These are phyloP conservation scores for Gossypium bickii DNA, from an alignment of 345 rosid genomes.

Conservation along the genomic window DNA sequence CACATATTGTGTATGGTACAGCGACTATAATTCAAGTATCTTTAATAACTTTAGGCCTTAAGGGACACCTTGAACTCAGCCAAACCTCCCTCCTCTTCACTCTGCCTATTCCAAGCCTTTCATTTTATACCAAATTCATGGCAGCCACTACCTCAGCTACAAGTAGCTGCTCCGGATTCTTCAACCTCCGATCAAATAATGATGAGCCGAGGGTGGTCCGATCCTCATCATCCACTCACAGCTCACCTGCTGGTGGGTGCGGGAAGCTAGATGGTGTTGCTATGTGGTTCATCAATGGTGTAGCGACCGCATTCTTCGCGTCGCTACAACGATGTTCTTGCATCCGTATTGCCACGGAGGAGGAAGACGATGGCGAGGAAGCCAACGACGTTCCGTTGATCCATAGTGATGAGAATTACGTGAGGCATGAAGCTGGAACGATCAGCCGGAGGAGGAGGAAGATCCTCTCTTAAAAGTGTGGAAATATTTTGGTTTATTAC, in stretches of 20 bases:
- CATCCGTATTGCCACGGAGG: conserved; percentile 49
- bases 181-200: conserved; percentile 31
- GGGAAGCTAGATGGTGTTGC: conserved; percentile 58
- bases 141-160: conserved; percentile 35
- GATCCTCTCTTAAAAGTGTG: background rate
- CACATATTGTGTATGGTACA: background rate
- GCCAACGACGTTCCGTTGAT: conserved; percentile 51
- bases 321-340: conserved; percentile 59
- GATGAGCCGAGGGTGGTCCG: conserved; percentile 29
- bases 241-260: conserved; percentile 29
- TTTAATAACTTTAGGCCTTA: background rate
- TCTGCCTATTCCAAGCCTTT: background rate
- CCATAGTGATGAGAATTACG: conserved; percentile 32
- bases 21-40: background rate
- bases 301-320: conserved; percentile 53
- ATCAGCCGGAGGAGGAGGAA: conserved; percentile 35
- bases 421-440: conserved; percentile 20
- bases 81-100: background rate
- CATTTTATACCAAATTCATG: conserved; percentile 27
- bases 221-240: conserved; percentile 20
- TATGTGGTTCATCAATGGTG: conserved; percentile 60
- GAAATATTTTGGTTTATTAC: conserved; percentile 4
- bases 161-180: conserved; percentile 26
- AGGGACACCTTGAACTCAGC: background rate
- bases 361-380: conserved; percentile 45